Evolutionary conservation across 805 yeast genomes (phyloP), one percentile per base, ranked within the genome.

Genomic region (Schwanniomyces sp.): DNA sequence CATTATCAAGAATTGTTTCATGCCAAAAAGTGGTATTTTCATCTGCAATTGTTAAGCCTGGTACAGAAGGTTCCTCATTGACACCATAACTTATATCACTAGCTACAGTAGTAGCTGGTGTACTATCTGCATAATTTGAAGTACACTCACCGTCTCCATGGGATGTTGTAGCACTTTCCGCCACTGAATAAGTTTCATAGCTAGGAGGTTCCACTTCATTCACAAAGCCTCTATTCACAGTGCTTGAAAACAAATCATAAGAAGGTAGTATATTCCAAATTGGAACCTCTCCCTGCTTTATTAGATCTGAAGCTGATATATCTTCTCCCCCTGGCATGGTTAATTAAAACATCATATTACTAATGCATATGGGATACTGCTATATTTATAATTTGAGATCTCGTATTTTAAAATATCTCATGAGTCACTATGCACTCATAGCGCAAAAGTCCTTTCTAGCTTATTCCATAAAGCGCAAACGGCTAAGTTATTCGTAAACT

Each of bases 191-290:
- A 7, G 45, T 43, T 25, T 50, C 59, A 38, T 63, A 62, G 5
- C 37, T 46, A 1, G 66, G 67, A 10, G 63, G 64, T 14, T 53
- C 62, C 11, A 38, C 41, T n/a, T 45, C 40, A 11, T 49, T 49
- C 1, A 52, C 42, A 6, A 44, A 44, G 16, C 51, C 53, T 51
- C 48, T 48, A 28, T 51, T 49, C 38, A 61, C 44, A 2, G 60
- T 51, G 7, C 52, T 48, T 9, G 60, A 50, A 47, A 59, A 69
- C 72, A 71, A 67, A 25, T 62, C 62, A 53, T 72, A 72, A 34
- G 72, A 66, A 7, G 77, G 77, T 17, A 72, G 50, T 11, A 72
- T 72, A 16, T 63, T 58, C 72, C 74, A 69, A 12, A 70, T 52
- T 1, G 72, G 73, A 32, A 58, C 67, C 14, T 54, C 57, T 12